Evolutionary conservation across 208 protist genomes (phyloP), one percentile per base, ranked within the genome.

Genomic region (Wallacemonas rigidus): DNA sequence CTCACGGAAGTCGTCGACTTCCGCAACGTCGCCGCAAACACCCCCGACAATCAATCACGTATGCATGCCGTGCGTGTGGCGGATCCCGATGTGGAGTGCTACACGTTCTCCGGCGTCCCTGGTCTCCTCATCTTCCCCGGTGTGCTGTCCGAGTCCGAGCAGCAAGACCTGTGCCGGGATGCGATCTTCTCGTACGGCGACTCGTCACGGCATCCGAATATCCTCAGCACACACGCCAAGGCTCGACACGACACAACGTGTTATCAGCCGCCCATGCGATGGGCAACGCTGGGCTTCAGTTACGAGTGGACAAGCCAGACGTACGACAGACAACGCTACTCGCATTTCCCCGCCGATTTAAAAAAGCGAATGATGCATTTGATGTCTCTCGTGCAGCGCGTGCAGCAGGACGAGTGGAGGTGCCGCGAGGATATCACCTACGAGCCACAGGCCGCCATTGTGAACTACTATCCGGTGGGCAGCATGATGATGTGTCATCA

Each of bases 401-500:
- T 89, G 39, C 38, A 72, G 41, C 79, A 86, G 57, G 81, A 85
- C 58, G 67, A 26, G 7, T 81, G 80, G 67, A 44, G 44, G 67
- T 77, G 72, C 12, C 51, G 40, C 9, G 62, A 71, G 39, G 75
- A 76, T 11, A 65, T 47, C 3, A n/a, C 68, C n/a, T 96, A 92
- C 73, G 85, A 94, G 77, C 85, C 89, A 43, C 92, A 97, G 70
- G 92, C 92, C 1, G 82, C 87, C 26, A 95, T 97, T 64, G 89
- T 97, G 26, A 97, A 97, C 69, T 97, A 94, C 81, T 97, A 90
- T 77, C 87, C 90, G 8, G 89, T 94, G 0, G 89, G 89, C 5
- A 74, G 83, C 36, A 94, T 87, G 82, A 92, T 97, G 86, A 97
- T 97, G 92, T 90, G 82, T 61, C 92, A 97, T 67, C 90, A 95